Base-by-base conservation (phyloP, 306 rosid genomes). In the Vicia sativa region DNA sequence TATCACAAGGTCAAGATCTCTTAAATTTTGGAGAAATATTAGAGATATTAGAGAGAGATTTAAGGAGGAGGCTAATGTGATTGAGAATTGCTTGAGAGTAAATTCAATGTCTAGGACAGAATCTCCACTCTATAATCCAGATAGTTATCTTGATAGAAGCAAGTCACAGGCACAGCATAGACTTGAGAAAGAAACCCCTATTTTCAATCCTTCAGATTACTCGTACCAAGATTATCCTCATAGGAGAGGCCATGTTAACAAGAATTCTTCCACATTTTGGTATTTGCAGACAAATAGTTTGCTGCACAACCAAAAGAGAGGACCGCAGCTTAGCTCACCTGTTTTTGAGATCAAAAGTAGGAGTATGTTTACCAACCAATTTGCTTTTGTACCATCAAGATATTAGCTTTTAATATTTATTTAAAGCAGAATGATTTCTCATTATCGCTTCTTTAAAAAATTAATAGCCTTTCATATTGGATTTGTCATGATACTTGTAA, bases 131-230 rank as follows among this genome's bases (percentile, higher is more conserved):
- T 78, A 72, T 62, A 68, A 61, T 50, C 84, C 82, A 5, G 7
- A 76, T 5, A 75, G 46, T 11, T 43, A 34, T 64, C 67, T 78
- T 31, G 69, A 78, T 7, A 72, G 65, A 60, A 77, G 79, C 78
- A 78, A 48, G 56, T 76, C 75, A 25, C 74, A 67, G 25, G 15
- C 72, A 68, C 9, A 1, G 29, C 73, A 71, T n/a, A 73, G 80
- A 48, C 26, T 41, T 45, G 84, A 73, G 56, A 87, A 65, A 66
- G 97, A 91, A 71, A 76, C 87, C 28, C 97, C 95, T 0, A 61
- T 91, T 10, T 91, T 91, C 78, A 85, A 91, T 64, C 97, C 97
- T 11, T 82, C 91, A 7, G 87, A 89, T 14, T 86, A 89, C 58
- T 16, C 42, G 46, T 79, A 75, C 75, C 86, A 78, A 54, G 91